Base-by-base conservation (phyloP, 345 rosid genomes). In the Salix viminalis region DNA sequence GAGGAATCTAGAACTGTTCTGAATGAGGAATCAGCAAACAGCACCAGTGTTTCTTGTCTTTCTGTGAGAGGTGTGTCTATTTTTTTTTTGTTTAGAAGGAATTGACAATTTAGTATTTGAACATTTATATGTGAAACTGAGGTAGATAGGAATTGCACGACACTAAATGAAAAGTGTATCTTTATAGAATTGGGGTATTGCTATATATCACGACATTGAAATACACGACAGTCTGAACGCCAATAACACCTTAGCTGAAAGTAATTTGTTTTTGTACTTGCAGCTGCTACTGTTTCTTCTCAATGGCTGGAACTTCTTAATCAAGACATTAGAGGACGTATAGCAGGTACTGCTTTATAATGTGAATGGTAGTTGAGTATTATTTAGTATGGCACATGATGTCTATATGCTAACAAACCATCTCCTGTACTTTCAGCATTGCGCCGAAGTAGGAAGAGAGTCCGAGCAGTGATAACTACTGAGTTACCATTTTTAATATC, bases 251-350 rank as follows among this genome's bases (percentile, higher is more conserved):
- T 83, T 73, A 73, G 73, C 74, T 74, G 77, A 82, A 75, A 69
- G 13, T 2, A 65, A 74, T 74, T 48, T 42, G 7, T 13, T 72
- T 65, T 37, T 42, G 24, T 30, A 28, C 37, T 85, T 87, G 73
- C 91, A 94, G 98, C 97, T 86, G 99, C 99, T 48, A 87, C 83
- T 26, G 91, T 93, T 71, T 96, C 98, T 74, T 88, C 98, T 34
- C 97, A 93, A 75, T 96, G 99, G 99, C 76, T 96, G 86, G 95
- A 93, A 24, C 92, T 92, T 82, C 92, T 96, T 79, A 89, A 92
- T 73, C 99, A 96, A 84, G 97, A 96, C 87, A 87, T 94, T 69
- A 92, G 85, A 75, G 97, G 97, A 72, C 93, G 98, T 23, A 90
- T 96, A 73, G 84, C 93, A 77, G 99, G 99, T 94, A 83, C 14